phyloP scores from a whole-genome alignment of 305 asterid genomes.

The Rubia tinctorum region DNA sequence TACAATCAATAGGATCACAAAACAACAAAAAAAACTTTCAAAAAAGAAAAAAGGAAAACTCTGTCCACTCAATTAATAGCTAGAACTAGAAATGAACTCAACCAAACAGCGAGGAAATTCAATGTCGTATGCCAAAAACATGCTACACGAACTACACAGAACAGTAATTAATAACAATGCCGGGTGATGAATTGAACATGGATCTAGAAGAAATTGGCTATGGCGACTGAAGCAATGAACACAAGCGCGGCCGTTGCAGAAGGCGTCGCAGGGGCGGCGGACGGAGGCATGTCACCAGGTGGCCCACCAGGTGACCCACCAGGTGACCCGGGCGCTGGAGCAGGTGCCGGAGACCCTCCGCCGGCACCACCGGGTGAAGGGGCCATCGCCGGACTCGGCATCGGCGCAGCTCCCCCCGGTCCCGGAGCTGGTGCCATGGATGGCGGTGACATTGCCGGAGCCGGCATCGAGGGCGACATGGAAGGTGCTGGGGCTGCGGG shows the following conservation, averaged over 20 bases:
- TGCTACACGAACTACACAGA: neutral
- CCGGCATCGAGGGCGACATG: neutral
- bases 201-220: constrained; percentile 10
- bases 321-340: constrained; percentile 2
- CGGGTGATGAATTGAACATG: neutral
- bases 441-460: neutral
- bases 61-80: neutral
- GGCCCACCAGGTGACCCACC: neutral
- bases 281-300: constrained; percentile 1
- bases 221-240: constrained; percentile 7
- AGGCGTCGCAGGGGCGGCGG: constrained; percentile 12
- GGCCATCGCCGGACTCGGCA: neutral
- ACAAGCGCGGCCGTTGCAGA: neutral
- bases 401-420: neutral
- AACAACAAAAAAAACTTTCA: neutral
- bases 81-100: neutral
- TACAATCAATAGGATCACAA: constrained; percentile 9
- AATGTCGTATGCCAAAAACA: neutral
- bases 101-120: neutral
- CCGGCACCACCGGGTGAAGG: neutral
- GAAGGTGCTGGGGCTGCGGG: neutral
- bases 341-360: neutral
- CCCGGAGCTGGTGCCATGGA: constrained; percentile 2
- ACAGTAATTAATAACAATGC: neutral
- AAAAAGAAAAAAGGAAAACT: neutral